Percentiles rank a stretch among this genome's conserved stretches.
These are phyloP conservation scores for Cercophora sp. DNA, from an alignment of 495 filamentous ascomycete species.

Conservation along the genomic window DNA sequence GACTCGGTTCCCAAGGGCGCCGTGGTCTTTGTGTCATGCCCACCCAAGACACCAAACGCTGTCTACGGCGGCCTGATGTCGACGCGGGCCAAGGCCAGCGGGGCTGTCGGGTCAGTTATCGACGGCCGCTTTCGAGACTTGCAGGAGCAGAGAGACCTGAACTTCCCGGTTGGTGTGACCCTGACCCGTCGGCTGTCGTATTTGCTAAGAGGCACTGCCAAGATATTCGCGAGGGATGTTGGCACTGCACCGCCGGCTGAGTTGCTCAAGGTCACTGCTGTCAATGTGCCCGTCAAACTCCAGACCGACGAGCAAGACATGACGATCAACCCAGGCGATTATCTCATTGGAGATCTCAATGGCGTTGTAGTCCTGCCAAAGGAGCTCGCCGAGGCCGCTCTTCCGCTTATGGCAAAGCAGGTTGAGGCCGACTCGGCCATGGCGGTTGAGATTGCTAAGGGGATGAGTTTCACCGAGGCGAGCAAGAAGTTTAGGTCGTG, in stretches of 20 bases:
- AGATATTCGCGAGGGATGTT: conserved; percentile 51
- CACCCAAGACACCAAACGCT: conserved; percentile 49
- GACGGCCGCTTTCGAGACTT: conserved; percentile 58
- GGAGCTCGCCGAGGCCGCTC: conserved; percentile 42
- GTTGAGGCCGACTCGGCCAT: conserved; percentile 54
- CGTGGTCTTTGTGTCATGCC: conserved; percentile 55
- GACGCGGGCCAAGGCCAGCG: conserved; percentile 46
- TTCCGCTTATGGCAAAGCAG: conserved; percentile 47
- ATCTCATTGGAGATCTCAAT: conserved; percentile 53
- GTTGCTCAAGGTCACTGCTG: conserved; percentile 40
- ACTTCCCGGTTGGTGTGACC: conserved; percentile 41
- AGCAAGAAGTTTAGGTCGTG: conserved; percentile 42
- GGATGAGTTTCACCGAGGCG: conserved; percentile 51
- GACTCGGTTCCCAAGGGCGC: conserved; percentile 49
- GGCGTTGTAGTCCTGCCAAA: conserved; percentile 49
- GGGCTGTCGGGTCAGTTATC: conserved; percentile 45
- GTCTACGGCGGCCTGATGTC: conserved; percentile 60
- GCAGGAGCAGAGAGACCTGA: conserved; percentile 53
- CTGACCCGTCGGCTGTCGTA: no score
- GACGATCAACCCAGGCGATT: conserved; percentile 52
- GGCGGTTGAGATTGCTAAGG: conserved; percentile 45
- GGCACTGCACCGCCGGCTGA: conserved; percentile 50
- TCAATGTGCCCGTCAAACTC: conserved; percentile 38
- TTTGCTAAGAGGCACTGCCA: background rate
- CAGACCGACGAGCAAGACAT: conserved; percentile 43